Base-by-base conservation (phyloP, 768 basidiomycete species). In the Amanita muscaria region DNA sequence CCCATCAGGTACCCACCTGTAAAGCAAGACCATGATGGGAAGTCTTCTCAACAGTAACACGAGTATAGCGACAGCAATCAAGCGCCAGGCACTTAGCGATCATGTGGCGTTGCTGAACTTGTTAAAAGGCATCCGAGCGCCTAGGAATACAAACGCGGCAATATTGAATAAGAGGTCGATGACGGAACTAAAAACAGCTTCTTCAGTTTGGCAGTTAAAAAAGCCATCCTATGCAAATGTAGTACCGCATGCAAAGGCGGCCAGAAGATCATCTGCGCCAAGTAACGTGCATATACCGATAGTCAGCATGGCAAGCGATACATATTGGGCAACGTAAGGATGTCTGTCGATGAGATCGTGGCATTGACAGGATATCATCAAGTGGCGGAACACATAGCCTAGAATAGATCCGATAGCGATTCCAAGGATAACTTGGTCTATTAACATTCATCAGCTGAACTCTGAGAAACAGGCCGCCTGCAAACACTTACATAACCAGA, bases 211-310 rank as follows among this genome's bases (percentile, higher is more conserved):
- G 46, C 79, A 77, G 61, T 90, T 89, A 70, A 88, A 88, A 67
- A 91, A 93, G 27, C 83, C 90, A 57, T 94, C 92, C 91, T 90
- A 96, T 0, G 91, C 94, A 59, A 97, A 99, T 2, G 91, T 89
- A 4, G 89, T 83, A 14, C 96, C 96, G 57, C 93, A 97, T 4
- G 83, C 80, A 61, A 98, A 99, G 1, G 94, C 86, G 12, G 93
- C 89, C 6, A 99, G 73, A 15, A 99, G 78, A 62, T 97, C 93
- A 64, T 97, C 92, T 9, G 88, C 84, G 24, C 92, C 92, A 21
- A 97, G 72, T 8, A 96, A 73, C 1, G 81, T 83, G 45, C 79
- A 86, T 27, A 86, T 72, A 25, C 94, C 94, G 56, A 88, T 85
- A 21, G 86, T 83, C 49, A 92, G 73, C 51, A 92, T 72, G 1